Evolutionary conservation across 495 filamentous ascomycete species (phyloP), one percentile per base, ranked within the genome.

Genomic region (Lasiosphaeria miniovina): DNA sequence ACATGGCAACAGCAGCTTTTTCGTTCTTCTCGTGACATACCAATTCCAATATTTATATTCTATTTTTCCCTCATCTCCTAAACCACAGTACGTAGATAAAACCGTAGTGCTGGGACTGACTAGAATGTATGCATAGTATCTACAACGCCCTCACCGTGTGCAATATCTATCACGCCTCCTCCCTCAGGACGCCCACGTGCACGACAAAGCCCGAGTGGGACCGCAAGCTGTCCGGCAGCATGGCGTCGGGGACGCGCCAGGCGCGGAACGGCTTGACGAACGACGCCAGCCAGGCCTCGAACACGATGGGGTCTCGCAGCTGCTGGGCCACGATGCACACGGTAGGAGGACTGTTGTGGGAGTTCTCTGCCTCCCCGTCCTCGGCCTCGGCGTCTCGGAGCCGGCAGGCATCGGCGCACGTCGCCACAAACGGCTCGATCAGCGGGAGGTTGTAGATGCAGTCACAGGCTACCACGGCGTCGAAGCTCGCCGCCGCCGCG

Each of bases 401-500:
- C 17, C 74, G 71, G 74, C 93, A 96, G 33, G 85, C 77, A 58
- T 93, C 89, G n/a, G 80, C 83, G 73, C 92, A 97, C 0, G 91
- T 89, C 52, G 86, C 78, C n/a, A 96, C 88, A 17, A 97, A 84
- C 1, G 91, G 90, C 38, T 84, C 76, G 14, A 97, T 84, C 4
- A 98, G 82, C 5, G 86, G 80, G 62, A 96, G 90, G 69, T 93
- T 92, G 75, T 94, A 96, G 70, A 96, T 87, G 65, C 90, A 95
- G 68, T 95, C 91, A 72, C 90, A 95, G 5, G 92, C 90, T 17
- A 93, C 70, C 4, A 96, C 78, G 3, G 81, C 75, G 60, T 91
- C 87, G 57, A 88, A 82, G 61, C 71, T 73, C 33, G 60, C 59
- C 7, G 58, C 58, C 0, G 61, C 55, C 3, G 51, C 45, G 1